phyloP scores from a whole-genome alignment of 2,329 filamentous ascomycete species.

The Penicillium carneum region DNA sequence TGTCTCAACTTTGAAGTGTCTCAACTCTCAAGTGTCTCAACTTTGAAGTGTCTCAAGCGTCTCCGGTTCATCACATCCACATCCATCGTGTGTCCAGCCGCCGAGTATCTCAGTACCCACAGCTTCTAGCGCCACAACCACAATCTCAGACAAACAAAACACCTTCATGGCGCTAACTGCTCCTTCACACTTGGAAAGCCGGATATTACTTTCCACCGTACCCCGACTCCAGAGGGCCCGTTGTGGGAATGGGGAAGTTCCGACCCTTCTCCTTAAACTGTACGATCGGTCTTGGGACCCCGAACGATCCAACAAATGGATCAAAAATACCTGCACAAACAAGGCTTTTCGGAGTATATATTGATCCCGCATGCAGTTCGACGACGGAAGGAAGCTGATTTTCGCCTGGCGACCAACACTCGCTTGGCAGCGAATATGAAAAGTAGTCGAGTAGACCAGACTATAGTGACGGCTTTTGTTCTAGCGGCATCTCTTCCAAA shows the following conservation, averaged over 20 bases:
- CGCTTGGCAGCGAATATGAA: slow-evolving; percentile 35
- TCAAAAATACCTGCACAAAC: slow-evolving; percentile 44
- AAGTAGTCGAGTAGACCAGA: slow-evolving; percentile 45
- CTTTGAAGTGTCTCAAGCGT: no score
- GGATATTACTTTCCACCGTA: slow-evolving; percentile 45
- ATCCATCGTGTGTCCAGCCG: slow-evolving; percentile 4
- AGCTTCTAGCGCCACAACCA: slow-evolving; percentile 30
- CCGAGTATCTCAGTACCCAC: slow-evolving; percentile 38
- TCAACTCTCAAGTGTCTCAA: no score
- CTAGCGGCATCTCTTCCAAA: slow-evolving; percentile 36
- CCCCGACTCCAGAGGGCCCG: slow-evolving; percentile 34
- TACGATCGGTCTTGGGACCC: slow-evolving; percentile 46
- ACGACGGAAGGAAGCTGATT: slow-evolving; percentile 22
- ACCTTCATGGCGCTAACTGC: slow-evolving; percentile 42
- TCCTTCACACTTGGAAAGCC: slow-evolving; percentile 41
- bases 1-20: no score
- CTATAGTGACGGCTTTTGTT: slow-evolving; percentile 42
- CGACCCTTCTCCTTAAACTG: slow-evolving; percentile 42
- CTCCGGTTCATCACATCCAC: background rate
- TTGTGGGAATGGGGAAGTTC: slow-evolving; percentile 45
- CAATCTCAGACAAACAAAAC: slow-evolving; percentile 22
- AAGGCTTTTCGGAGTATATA: slow-evolving; percentile 37
- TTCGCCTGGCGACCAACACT: slow-evolving; percentile 48
- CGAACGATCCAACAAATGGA: slow-evolving; percentile 29
- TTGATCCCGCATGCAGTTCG: slow-evolving; percentile 39